Evolutionary conservation across 352 stramenopile genomes (phyloP), one percentile per base, ranked within the genome.

Genomic region (Lagenidium sp.): DNA sequence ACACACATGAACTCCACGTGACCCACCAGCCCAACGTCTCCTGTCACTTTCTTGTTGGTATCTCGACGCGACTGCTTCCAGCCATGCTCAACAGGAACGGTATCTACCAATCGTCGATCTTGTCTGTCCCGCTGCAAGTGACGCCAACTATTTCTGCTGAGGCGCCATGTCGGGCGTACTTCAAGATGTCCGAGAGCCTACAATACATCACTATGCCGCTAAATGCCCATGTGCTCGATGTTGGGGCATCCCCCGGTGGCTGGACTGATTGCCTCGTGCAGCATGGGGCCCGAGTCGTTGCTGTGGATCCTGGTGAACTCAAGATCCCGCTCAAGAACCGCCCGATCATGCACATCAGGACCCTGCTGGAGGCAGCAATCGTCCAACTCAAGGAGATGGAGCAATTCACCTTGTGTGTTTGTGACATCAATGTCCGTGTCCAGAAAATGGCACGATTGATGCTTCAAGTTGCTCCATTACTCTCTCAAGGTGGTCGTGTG

Each of bases 151-250:
- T n/a, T n/a, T n/a, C 50, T 12, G 52, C 51, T 3, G 49, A 69
- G 12, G 60, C 66, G 0, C 69, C 69, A 4, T 78, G 66, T 36
- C 61, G 66, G 2, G 69, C 69, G 3, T 80, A 68, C 40, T 78
- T 73, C 53, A 80, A 82, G 51, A 53, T 82, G 41, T 31, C 67
- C 18, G 69, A 82, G 52, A 59, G 52, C 42, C 44, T 79, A 10
- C 39, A 61, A 28, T 31, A 68, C 41, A 46, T 71, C 6, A 10
- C 38, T 3, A 29, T 77, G 1, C 25, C 15, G 4, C 15, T 21
- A 19, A 54, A 47, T 4, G 55, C 57, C 20, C 64, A 56, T 13
- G 66, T 64, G 19, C 42, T 82, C 16, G 66, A 82, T 44, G 58
- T 82, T 32, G 69, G 66, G 4, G 66, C 69, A 8, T 77, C 69